Conservation (phyloP, 2,329 filamentous ascomycete genomes). For the Alternaria triticina region DNA sequence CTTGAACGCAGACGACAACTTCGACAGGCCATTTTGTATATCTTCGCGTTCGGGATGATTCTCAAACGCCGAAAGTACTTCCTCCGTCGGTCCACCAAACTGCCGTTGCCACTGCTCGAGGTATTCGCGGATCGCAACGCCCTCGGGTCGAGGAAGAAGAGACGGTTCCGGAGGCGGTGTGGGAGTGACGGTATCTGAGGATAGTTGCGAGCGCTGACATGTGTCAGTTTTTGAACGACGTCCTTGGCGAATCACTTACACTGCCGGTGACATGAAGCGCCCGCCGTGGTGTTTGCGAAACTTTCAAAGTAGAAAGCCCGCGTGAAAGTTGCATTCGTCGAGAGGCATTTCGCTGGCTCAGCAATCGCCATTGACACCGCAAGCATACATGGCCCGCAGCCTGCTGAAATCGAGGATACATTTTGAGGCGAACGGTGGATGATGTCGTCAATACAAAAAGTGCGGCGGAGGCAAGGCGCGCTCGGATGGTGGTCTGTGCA, state of each 20-base stretch:
- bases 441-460: conserved; percentile 15
- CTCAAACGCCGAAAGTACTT: conserved; percentile 38
- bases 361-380: conserved; percentile 34
- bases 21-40: conserved; percentile 34
- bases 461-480: conserved; percentile 20
- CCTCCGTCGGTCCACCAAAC: conserved; percentile 43
- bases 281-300: conserved; percentile 19
- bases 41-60: conserved; percentile 34
- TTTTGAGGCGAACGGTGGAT: conserved; percentile 8
- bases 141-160: conserved; percentile 17
- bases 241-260: conserved; percentile 18
- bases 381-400: conserved; percentile 26
- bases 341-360: conserved; percentile 4
- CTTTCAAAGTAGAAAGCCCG: conserved; percentile 13
- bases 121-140: conserved; percentile 34
- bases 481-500: conserved; percentile 18
- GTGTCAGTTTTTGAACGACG: conserved; percentile 11
- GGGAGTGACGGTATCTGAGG: conserved; percentile 5
- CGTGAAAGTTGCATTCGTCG: conserved; percentile 3
- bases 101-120: conserved; percentile 53
- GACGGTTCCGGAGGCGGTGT: conserved; percentile 17
- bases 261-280: conserved; percentile 27
- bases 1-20: conserved; percentile 26
- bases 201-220: conserved; percentile 21
- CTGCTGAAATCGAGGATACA: conserved; percentile 24